Evolutionary conservation across 1,284 basidiomycete genomes (phyloP).

Genomic region (Sparassis latifolia): DNA sequence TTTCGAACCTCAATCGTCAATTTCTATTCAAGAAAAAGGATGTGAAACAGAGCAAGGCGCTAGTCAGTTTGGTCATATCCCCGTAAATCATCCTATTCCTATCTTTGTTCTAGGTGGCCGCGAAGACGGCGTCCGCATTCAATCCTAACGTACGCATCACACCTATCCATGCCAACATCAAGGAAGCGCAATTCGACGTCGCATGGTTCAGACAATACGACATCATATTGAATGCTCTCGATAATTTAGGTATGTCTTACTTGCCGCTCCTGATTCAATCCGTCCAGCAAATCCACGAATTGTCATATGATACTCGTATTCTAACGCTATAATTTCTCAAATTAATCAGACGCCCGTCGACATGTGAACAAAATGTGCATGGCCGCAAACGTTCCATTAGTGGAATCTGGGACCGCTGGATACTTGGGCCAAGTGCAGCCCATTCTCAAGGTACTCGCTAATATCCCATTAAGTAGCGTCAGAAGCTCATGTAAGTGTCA

Average conservation of each 20-base stretch:
- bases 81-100: neutral
- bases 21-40: slow-evolving; percentile 98
- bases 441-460: slow-evolving; percentile 52
- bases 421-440: slow-evolving; percentile 88
- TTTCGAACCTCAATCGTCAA: slow-evolving; percentile 96
- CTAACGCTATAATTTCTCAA: neutral
- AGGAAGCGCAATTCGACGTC: slow-evolving; percentile 87
- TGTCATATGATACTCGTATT: neutral
- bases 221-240: slow-evolving; percentile 92
- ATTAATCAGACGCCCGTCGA: slow-evolving; percentile 67
- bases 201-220: slow-evolving; percentile 89
- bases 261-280: neutral
- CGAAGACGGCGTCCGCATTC: slow-evolving; percentile 84
- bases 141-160: slow-evolving; percentile 87
- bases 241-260: slow-evolving; percentile 75
- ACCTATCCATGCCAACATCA: slow-evolving; percentile 94
- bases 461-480: neutral
- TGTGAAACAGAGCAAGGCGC: slow-evolving; percentile 92
- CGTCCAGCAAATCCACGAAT: neutral
- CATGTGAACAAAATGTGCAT: slow-evolving; percentile 98
- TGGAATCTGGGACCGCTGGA: slow-evolving; percentile 96
- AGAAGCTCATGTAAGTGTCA: slow-evolving; percentile 22
- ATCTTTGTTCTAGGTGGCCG: slow-evolving; percentile 59
- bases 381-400: slow-evolving; percentile 83
- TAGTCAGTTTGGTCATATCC: slow-evolving; percentile 38